Conservation (phyloP, 2,329 filamentous ascomycete species). For the Domatiomyces globalis region DNA sequence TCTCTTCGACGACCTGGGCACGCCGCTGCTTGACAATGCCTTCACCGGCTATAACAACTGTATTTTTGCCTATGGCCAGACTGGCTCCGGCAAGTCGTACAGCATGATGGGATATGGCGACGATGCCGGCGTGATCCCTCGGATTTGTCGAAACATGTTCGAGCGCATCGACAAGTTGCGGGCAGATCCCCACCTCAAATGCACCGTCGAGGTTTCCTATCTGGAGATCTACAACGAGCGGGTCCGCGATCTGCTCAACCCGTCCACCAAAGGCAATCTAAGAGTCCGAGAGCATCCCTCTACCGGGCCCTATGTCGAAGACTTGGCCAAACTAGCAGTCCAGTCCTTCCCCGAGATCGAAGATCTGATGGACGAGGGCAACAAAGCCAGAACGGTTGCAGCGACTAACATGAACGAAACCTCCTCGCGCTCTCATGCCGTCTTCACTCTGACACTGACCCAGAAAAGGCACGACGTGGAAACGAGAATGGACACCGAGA, state of each 20-base stretch:
- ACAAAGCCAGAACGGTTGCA: conserved; percentile 94
- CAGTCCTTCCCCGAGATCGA: conserved; percentile 91
- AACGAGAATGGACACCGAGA: conserved; percentile 94
- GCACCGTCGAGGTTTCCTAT: conserved; percentile 95
- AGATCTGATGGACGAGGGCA: conserved; percentile 96
- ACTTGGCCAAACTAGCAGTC: conserved; percentile 88
- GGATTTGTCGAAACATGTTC: conserved; percentile 97
- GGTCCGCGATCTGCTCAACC: conserved; percentile 88
- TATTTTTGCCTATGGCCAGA: conserved; percentile 98
- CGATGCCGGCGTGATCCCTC: conserved; percentile 88
- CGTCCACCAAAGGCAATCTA: conserved; percentile 85
- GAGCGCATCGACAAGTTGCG: conserved; percentile 59
- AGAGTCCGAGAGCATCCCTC: conserved; percentile 97
- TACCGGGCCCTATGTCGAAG: conserved; percentile 94
- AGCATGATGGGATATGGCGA: conserved; percentile 99
- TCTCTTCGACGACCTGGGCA: conserved; percentile 75
- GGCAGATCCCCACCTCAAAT: conserved; percentile 64
- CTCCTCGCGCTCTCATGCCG: conserved; percentile 91
- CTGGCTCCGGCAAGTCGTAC: conserved; percentile 95
- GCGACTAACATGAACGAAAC: conserved; percentile 99
- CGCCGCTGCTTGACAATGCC: conserved; percentile 88
- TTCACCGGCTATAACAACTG: conserved; percentile 99
- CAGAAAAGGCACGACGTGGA: conserved; percentile 85
- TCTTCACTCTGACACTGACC: conserved; percentile 89
- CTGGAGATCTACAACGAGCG: conserved; percentile 98